Conservation (phyloP, 805 yeast genomes). For the Myxozyma sirexii region DNA sequence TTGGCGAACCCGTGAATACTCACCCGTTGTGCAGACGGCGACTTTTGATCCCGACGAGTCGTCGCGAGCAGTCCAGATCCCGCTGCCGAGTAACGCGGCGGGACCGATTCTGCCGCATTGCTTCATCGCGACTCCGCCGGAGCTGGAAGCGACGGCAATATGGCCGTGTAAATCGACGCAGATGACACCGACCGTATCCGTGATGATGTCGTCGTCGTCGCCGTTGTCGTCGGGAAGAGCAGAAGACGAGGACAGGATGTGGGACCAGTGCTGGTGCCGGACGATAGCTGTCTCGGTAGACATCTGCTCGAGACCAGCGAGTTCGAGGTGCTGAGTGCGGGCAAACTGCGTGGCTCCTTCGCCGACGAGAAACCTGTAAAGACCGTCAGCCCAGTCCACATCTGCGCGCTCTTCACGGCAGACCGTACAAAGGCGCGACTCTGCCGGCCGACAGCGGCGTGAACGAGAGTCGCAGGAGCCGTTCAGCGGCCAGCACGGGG, state of each 20-base stretch:
- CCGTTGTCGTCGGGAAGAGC: background rate
- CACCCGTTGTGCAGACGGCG: conserved; percentile 44
- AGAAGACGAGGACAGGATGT: conserved; percentile 8
- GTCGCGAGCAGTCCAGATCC: conserved; percentile 34
- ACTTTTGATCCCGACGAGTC: conserved; percentile 1
- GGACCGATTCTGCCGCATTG: conserved; percentile 48
- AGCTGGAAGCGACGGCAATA: conserved; percentile 43
- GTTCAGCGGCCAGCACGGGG: conserved; percentile 40
- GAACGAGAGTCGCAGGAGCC: conserved; percentile 33
- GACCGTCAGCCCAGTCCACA: background rate
- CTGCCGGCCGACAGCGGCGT: conserved; percentile 22
- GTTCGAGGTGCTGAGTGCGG: conserved; percentile 17
- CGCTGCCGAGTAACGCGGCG: conserved; percentile 48
- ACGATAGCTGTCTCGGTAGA: conserved; percentile 28
- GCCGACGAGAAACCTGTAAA: conserved; percentile 42
- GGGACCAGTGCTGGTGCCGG: conserved; percentile 32
- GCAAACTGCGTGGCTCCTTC: conserved; percentile 43
- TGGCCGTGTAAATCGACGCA: conserved; percentile 37
- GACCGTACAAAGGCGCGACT: conserved; percentile 32
- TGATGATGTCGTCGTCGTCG: conserved; percentile 20
- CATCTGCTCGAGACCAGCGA: conserved; percentile 18
- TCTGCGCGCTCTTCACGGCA: no score
- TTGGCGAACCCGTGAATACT: no score
- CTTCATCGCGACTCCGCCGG: conserved; percentile 47
- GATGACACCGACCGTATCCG: conserved; percentile 49